Base-by-base conservation (phyloP, 2,329 filamentous ascomycete genomes). In the Aureobasidium leucospermi region DNA sequence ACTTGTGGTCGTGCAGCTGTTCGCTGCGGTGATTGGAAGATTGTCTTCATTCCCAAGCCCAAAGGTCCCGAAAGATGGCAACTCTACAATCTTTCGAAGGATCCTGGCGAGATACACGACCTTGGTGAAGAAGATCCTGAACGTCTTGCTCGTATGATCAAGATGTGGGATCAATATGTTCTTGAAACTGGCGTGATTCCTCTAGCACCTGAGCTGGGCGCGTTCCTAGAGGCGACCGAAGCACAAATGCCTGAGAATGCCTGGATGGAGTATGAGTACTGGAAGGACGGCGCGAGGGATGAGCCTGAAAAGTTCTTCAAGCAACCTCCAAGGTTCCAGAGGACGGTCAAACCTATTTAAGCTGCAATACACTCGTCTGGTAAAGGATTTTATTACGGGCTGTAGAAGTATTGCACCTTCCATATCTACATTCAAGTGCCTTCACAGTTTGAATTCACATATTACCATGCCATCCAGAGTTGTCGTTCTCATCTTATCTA, bases 211-310 rank as follows among this genome's bases (percentile, higher is more conserved):
- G 82, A 81, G 62, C 68, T 85, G 45, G 83, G 83, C 0, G 72
- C 78, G 2, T 85, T 80, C 73, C 73, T 86, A 56, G 80, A 80
- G 60, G 82, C 81, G 0, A 83, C 80, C 65, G 83, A 86, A 69
- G 82, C 79, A 61, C 82, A 85, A 74, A 85, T 85, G 83, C 80
- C 79, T 0, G 82, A 86, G 68, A 83, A 85, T 66, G 81, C 79
- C 6, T 85, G 82, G 83, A 85, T 85, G 71, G 82, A 85, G 71
- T 85, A 84, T 68, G 81, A 85, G 69, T 85, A 85, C 63, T 86
- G 82, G 82, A 79, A 81, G 61, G 73, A 76, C 3, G 79, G 79
- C 0, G 79, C 79, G 4, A 71, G 79, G 36, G 70, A 74, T 23
- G 63, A 70, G 48, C 70, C 70, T n/a, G 66, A 71, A 61, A 65